Conservation (phyloP, 768 basidiomycete genomes). For the Lyophyllum decastes region DNA sequence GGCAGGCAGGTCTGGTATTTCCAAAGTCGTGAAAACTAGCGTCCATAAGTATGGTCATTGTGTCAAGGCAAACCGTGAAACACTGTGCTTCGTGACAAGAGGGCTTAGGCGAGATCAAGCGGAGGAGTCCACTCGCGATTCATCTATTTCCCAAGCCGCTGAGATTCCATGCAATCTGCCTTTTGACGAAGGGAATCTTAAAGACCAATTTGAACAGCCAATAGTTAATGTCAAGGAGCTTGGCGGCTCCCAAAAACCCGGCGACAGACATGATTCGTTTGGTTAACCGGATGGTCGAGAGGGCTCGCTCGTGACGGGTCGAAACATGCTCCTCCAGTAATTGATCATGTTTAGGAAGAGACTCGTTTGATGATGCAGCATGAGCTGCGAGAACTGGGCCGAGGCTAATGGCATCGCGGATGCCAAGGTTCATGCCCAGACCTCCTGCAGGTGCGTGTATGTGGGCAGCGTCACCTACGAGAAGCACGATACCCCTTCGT, state of each 20-base stretch:
- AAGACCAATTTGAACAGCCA: conserved; percentile 18
- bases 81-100: too few species aligned
- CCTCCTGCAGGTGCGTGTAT: conserved; percentile 58
- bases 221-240: conserved; percentile 12
- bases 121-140: not conserved
- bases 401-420: conserved; percentile 52
- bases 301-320: conserved; percentile 37
- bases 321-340: conserved; percentile 35
- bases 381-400: conserved; percentile 44
- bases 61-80: too few species aligned
- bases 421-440: conserved; percentile 60
- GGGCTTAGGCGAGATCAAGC: too few species aligned
- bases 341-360: conserved; percentile 24
- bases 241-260: conserved; percentile 4
- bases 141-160: conserved; percentile 23
- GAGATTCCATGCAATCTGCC: conserved; percentile 19
- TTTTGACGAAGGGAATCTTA: conserved; percentile 14
- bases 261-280: conserved; percentile 29
- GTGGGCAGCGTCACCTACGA: conserved; percentile 41
- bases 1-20: too few species aligned
- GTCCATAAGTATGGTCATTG: not conserved
- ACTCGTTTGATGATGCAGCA: conserved; percentile 12
- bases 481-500: conserved; percentile 14
- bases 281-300: conserved; percentile 41
- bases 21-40: not conserved